Conservation (phyloP, 345 rosid species). For the Aethionema arabicum region DNA sequence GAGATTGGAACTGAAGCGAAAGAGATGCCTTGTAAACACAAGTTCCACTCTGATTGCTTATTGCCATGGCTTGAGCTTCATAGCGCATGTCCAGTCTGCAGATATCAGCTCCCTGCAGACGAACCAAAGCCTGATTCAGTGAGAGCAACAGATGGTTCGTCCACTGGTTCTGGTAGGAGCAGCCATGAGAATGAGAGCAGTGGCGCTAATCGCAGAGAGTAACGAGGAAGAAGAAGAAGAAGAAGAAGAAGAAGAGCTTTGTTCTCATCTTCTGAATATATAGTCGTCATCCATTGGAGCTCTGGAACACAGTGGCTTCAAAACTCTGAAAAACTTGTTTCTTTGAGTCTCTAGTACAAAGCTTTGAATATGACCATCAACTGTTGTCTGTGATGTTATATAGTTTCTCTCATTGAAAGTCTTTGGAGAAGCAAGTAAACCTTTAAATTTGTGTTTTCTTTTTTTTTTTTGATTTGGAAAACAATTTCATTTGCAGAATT, state of each 20-base stretch:
- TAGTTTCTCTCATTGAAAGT: slow-evolving; percentile 5
- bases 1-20: slow-evolving; percentile 59
- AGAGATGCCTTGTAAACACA: slow-evolving; percentile 86
- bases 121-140: slow-evolving; percentile 58
- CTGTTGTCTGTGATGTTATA: neutral
- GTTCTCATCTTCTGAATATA: slow-evolving; percentile 32
- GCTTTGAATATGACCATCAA: too few relatives aligned
- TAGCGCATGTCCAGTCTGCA: slow-evolving; percentile 87
- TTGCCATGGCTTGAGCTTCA: slow-evolving; percentile 92
- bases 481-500: slow-evolving; percentile 6
- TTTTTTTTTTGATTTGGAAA: neutral
- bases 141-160: slow-evolving; percentile 24
- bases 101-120: slow-evolving; percentile 67
- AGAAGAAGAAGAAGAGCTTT: slow-evolving; percentile 9
- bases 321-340: too few relatives aligned
- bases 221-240: neutral
- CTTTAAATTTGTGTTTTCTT: neutral
- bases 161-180: slow-evolving; percentile 25
- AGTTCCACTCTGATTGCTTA: slow-evolving; percentile 67
- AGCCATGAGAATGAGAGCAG: slow-evolving; percentile 18
- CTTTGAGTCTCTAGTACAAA: too few relatives aligned
- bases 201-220: neutral
- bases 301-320: too few relatives aligned
- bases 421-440: neutral
- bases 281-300: neutral